A percentile compares a stretch with the other conserved stretches of the same genome.
Conservation (phyloP, 176 grass and related monocot species). For the Musa troglodytarum region DNA sequence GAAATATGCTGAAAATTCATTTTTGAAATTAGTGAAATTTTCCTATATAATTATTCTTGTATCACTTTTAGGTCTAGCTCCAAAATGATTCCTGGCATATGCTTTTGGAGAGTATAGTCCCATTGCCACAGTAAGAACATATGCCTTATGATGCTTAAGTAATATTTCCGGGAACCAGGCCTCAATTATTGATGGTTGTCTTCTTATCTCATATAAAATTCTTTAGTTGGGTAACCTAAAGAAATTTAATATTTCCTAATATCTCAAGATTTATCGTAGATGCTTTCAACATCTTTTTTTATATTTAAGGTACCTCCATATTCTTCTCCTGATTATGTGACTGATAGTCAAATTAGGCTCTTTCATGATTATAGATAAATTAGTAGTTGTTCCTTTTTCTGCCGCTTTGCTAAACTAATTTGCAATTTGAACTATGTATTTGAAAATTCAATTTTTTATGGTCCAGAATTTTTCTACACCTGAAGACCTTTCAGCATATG, state of each 20-base stretch:
- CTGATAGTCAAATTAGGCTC: not conserved
- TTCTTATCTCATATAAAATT: not conserved
- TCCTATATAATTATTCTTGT: not conserved
- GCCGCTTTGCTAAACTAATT: too few relatives aligned
- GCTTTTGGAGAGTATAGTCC: not conserved
- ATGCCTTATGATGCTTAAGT: not conserved
- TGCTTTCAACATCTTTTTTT: not conserved
- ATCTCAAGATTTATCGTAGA: not conserved
- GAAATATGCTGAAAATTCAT: not conserved
- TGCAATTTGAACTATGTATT: not conserved
- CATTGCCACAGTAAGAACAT: not conserved
- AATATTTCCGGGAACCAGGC: not conserved
- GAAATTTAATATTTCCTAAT: not conserved
- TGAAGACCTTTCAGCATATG: conserved; percentile 80
- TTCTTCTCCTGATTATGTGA: not conserved
- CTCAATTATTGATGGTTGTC: not conserved
- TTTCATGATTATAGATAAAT: not conserved
- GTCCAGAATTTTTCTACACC: conserved; percentile 76
- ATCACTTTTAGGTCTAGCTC: not conserved
- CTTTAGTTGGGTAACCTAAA: not conserved
- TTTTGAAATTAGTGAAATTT: not conserved
- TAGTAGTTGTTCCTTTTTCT: too few relatives aligned
- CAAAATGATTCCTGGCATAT: not conserved
- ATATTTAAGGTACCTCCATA: not conserved
- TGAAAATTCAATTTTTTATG: not conserved